phyloP scores from a whole-genome alignment of 371 early-diverging fungal genomes.

The Actinomortierella wolfii region DNA sequence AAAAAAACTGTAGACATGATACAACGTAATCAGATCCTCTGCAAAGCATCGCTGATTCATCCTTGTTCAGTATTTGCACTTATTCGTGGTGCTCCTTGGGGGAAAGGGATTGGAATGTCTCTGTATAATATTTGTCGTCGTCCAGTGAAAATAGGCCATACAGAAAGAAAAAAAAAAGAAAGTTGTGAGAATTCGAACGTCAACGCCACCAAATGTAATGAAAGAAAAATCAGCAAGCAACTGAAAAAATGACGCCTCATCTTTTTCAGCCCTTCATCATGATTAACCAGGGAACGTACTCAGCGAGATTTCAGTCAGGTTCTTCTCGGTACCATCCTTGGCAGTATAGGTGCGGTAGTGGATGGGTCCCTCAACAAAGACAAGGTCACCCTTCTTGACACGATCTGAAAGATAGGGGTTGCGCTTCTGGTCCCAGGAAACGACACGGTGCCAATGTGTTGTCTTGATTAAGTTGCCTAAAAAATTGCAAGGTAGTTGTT shows the following conservation, averaged over 20 bases:
- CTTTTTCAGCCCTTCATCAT: too few species aligned
- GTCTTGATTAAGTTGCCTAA: slow-evolving; percentile 60
- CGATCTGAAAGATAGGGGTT: slow-evolving; percentile 51
- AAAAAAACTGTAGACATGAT: too few species aligned
- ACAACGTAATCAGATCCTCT: too few species aligned
- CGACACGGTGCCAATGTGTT: slow-evolving; percentile 67
- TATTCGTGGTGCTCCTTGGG: slow-evolving; percentile 30
- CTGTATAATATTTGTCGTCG: slow-evolving; percentile 7
- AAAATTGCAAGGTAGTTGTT: slow-evolving; percentile 1
- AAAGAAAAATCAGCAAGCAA: neutral
- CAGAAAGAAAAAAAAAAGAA: neutral
- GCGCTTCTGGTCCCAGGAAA: slow-evolving; percentile 51
- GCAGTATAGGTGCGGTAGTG: slow-evolving; percentile 64
- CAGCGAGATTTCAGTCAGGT: slow-evolving; percentile 57
- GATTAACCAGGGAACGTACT: slow-evolving; percentile 14
- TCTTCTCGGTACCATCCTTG: slow-evolving; percentile 61
- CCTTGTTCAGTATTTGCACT: too few species aligned
- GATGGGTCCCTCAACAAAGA: slow-evolving; percentile 66
- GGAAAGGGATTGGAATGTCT: slow-evolving; percentile 24
- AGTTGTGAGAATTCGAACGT: too few species aligned
- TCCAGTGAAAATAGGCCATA: too few species aligned
- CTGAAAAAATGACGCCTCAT: too few species aligned
- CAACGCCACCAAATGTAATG: too few species aligned
- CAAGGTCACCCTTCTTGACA: slow-evolving; percentile 63
- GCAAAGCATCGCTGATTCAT: too few species aligned